Base-by-base conservation (phyloP, 306 rosid species). In the Lotus japonicus region DNA sequence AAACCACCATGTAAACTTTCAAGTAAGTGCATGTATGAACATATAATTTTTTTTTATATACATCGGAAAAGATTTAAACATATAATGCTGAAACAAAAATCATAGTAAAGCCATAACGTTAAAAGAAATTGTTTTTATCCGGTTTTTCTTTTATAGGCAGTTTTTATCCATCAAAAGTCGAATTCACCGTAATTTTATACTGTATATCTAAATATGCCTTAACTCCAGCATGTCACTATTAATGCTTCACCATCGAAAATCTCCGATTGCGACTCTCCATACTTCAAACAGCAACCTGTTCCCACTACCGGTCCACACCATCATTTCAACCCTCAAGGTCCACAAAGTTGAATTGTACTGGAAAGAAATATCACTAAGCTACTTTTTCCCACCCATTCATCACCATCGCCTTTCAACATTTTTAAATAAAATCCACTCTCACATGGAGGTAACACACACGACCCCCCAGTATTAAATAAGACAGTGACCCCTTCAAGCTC, bases 241-340 rank as follows among this genome's bases (percentile, higher is more conserved):
- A 46, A 72, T 44, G 48, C 21, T 18, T 76, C 74, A 52, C 60
- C 36, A 41, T 74, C 56, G 10, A 65, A 33, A 73, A 65, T 77
- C 19, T 35, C 39, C 15, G 84, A 84, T 66, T 52, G 60, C 7
- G 82, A 83, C 81, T 15, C 9, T 31, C 43, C 57, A 45, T 64
- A 19, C 56, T 64, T 4, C 23, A 64, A 70, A 43, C 70, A 10
- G 50, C 70, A 70, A 49, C 72, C 8, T 44, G 48, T 56, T 56
- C 17, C 49, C 18, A 15, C 52, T 5, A 26, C 33, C 33, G 39
- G 7, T 60, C 41, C 66, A 13, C 6, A 1, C 73, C 42, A 72
- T 67, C 79, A 74, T 64, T 71, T 81, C 85, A 77, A 53, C 49
- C 65, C 77, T 68, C 16, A 64, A 31, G 43, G 68, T 70, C 84